Evolutionary conservation across 2,329 filamentous ascomycete genomes (phyloP).

Genomic region (Verticillium isaacii): DNA sequence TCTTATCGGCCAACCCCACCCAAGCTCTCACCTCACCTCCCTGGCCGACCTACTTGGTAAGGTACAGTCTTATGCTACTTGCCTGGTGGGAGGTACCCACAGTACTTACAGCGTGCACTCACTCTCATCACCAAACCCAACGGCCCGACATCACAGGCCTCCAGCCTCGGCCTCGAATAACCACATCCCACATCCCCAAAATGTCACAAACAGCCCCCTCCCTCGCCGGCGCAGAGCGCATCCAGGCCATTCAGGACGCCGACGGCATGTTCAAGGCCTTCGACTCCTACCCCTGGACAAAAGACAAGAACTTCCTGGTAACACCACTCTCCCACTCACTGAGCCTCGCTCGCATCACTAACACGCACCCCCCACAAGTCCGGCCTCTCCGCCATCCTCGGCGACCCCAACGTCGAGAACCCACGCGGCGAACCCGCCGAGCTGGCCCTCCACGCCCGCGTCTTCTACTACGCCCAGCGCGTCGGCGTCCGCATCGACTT

Average conservation of each 20-base stretch:
- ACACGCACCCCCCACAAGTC: constrained; percentile 27
- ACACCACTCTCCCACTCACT: background rate
- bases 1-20: background rate
- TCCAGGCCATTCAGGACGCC: constrained; percentile 32
- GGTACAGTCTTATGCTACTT: too few species aligned
- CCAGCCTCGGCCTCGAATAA: constrained; percentile 1
- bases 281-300: constrained; percentile 62
- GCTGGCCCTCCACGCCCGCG: constrained; percentile 62
- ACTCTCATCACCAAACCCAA: constrained; percentile 1
- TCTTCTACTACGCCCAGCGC: constrained; percentile 58
- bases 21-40: background rate
- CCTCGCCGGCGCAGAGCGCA: constrained; percentile 27
- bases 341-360: background rate
- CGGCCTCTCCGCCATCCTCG: constrained; percentile 61
- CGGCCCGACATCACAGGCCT: background rate
- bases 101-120: background rate
- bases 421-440: constrained; percentile 44
- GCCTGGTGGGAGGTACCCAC: background rate
- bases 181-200: background rate
- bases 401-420: constrained; percentile 37
- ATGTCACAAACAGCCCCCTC: constrained; percentile 3
- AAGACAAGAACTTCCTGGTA: constrained; percentile 65
- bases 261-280: constrained; percentile 53
- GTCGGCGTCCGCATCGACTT: constrained; percentile 57
- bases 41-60: too few species aligned